Evolutionary conservation across 495 filamentous ascomycete genomes (phyloP).

Genomic region (Annulohypoxylon stygium): DNA sequence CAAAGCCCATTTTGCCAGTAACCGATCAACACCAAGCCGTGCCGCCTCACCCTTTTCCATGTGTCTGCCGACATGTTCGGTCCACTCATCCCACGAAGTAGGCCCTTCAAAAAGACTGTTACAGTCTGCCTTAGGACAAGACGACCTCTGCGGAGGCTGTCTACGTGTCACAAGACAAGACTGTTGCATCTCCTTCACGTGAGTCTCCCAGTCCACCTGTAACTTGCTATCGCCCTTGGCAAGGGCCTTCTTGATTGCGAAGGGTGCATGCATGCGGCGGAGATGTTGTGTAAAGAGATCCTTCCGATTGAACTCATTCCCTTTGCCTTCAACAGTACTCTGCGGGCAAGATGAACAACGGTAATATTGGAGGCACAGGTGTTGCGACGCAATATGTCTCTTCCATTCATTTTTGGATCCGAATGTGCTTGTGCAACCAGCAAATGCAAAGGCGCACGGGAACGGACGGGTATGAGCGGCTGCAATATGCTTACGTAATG

Average conservation of each 20-base stretch:
- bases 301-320: conserved; percentile 84
- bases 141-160: conserved; percentile 72
- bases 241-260: conserved; percentile 62
- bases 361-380: conserved; percentile 86
- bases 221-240: conserved; percentile 66
- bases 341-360: conserved; percentile 80
- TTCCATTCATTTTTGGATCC: conserved; percentile 98
- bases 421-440: conserved; percentile 88
- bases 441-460: conserved; percentile 84
- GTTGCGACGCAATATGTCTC: conserved; percentile 89
- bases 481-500: conserved; percentile 70
- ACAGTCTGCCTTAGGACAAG: conserved; percentile 80
- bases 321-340: conserved; percentile 70
- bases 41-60: conserved; percentile 75
- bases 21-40: conserved; percentile 63
- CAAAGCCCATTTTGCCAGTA: conserved; percentile 68
- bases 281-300: conserved; percentile 96
- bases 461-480: conserved; percentile 78
- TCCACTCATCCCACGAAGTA: conserved; percentile 86
- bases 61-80: conserved; percentile 93
- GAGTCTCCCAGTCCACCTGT: conserved; percentile 66
- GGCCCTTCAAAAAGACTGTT: conserved; percentile 72
- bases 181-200: conserved; percentile 70
- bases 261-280: conserved; percentile 87
- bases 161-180: conserved; percentile 79